Conservation (phyloP, 371 early-diverging fungal genomes). For the Mucor lusitanicus region DNA sequence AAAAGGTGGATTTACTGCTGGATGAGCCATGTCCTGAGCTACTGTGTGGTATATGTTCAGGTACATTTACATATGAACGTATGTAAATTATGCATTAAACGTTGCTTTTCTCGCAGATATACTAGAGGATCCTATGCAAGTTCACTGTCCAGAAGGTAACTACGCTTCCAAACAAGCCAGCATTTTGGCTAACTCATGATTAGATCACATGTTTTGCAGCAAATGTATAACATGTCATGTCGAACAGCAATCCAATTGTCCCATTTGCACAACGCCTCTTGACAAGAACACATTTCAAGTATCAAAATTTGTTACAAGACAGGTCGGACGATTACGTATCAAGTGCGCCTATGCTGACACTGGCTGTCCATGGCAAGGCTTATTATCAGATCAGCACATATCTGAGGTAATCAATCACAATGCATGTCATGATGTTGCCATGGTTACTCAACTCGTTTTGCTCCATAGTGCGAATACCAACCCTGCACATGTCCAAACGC, state of each 20-base stretch:
- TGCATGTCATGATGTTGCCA: not conserved
- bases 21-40: constrained; percentile 48
- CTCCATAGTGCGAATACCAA: constrained; percentile 34
- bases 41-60: constrained; percentile 49
- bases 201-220: constrained; percentile 55
- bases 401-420: constrained; percentile 26
- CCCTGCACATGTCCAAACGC: constrained; percentile 38
- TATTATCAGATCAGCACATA: constrained; percentile 38
- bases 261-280: constrained; percentile 25
- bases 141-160: constrained; percentile 56
- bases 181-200: not conserved
- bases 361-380: constrained; percentile 50
- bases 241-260: constrained; percentile 32
- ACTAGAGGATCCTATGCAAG: constrained; percentile 53
- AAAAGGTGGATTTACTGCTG: constrained; percentile 36
- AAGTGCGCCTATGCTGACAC: constrained; percentile 33
- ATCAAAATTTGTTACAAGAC: constrained; percentile 52
- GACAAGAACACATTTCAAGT: constrained; percentile 35
- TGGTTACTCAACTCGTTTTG: not conserved
- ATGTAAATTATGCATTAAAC: not conserved
- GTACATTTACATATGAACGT: constrained; percentile 10
- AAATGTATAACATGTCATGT: constrained; percentile 40
- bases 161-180: not conserved
- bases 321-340: constrained; percentile 43
- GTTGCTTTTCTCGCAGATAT: constrained; percentile 26